phyloP scores from a whole-genome alignment of 2,329 filamentous ascomycete genomes.

The Epicoccum nigrum region DNA sequence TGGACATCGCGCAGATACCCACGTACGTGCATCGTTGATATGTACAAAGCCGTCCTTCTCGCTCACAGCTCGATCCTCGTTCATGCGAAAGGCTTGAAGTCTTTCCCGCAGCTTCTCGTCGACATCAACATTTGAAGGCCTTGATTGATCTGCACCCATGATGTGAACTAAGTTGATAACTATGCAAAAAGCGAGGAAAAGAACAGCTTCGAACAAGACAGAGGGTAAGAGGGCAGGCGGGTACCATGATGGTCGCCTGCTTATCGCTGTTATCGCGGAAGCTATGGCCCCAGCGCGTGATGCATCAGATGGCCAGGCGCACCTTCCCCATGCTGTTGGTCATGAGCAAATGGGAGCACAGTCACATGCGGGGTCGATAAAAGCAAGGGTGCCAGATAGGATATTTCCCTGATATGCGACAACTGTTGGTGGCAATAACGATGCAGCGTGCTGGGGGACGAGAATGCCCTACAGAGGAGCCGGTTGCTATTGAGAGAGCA shows the following conservation, averaged over 20 bases:
- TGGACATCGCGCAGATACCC: not conserved
- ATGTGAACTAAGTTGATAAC: slow-evolving; percentile 7
- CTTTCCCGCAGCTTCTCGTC: slow-evolving; percentile 50
- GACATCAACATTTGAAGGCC: slow-evolving; percentile 42
- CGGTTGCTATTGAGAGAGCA: too few relatives aligned
- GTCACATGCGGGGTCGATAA: not conserved
- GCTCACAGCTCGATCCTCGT: slow-evolving; percentile 46
- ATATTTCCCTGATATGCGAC: too few relatives aligned
- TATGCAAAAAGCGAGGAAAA: slow-evolving; percentile 1
- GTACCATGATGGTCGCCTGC: slow-evolving; percentile 16
- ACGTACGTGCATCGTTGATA: slow-evolving; percentile 54
- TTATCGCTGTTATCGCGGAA: slow-evolving; percentile 14
- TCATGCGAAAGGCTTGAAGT: slow-evolving; percentile 54
- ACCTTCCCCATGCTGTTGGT: slow-evolving; percentile 6
- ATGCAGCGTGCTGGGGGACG: too few relatives aligned
- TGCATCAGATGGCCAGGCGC: slow-evolving; percentile 11
- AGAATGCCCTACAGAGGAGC: too few relatives aligned
- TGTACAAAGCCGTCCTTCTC: slow-evolving; percentile 63
- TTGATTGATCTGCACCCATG: slow-evolving; percentile 47
- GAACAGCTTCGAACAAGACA: not conserved
- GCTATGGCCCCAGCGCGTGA: slow-evolving; percentile 12
- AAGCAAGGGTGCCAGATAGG: too few relatives aligned
- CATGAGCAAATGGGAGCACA: not conserved
- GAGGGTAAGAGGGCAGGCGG: not conserved
- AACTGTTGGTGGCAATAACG: too few relatives aligned